Base-by-base conservation (phyloP, 495 filamentous ascomycete species). In the Acidiella bohemica region DNA sequence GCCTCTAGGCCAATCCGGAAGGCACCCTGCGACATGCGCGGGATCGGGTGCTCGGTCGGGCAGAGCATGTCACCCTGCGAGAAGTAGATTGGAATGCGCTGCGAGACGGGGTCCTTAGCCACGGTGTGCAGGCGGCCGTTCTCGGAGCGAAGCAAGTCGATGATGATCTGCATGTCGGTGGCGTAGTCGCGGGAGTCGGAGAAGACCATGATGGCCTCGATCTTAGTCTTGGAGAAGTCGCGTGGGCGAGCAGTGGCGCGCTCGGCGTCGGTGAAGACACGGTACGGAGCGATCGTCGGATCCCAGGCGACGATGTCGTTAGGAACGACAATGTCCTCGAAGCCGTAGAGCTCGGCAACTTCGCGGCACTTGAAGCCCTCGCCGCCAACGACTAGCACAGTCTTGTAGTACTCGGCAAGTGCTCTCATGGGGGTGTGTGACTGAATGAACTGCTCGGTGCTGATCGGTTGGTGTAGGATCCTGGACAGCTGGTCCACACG, bases 121-220 rank as follows among this genome's bases (percentile, higher is more conserved):
- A 70, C 60, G 20, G 81, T 85, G 25, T 68, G 64, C 13, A 84
- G 59, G 38, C 71, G 71, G 42, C 81, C 81, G 41, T 83, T 66
- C 57, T 84, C 73, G 23, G 78, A 75, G 3, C 78, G 72, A n/a
- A 87, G 63, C 27, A 87, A 67, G 57, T 90, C 83, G 49, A 90
- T 73, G 58, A 87, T 85, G 56, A 90, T 80, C 58, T 87, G 82
- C 55, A 80, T 70, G 56, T 90, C 83, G 22, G 80, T 82, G 20
- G 77, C 78, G 63, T 85, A 87, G 63, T 90, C 83, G 44, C 80
- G 73, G 13, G 78, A 80, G 63, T 87, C 82, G 41, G 76, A 79
- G 61, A 87, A 86, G 48, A 85, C 78, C 47, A 87, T 67, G 59
- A 87, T 81, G 44, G 81, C 81, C 20, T 87, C 77, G 55, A 87